Evolutionary conservation across 176 grass and related monocot species (phyloP).

Genomic region (Musa beccarii): DNA sequence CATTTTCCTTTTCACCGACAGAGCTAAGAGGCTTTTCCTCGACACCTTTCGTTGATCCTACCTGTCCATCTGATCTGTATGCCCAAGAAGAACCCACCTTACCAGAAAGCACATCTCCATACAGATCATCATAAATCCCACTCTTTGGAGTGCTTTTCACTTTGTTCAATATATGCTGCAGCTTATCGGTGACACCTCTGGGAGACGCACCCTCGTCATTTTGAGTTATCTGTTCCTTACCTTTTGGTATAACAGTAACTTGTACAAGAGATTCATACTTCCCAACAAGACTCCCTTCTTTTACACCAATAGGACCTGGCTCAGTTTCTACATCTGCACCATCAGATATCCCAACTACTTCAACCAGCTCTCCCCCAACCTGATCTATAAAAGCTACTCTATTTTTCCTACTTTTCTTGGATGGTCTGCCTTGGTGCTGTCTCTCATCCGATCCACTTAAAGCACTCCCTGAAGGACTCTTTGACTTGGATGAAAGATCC

Average conservation of each 20-base stretch:
- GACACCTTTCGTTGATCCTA: conserved; percentile 5
- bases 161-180: conserved; percentile 67
- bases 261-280: conserved; percentile 97
- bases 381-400: conserved; percentile 84
- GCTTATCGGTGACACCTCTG: conserved; percentile 62
- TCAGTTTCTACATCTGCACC: conserved; percentile 84
- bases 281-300: conserved; percentile 93
- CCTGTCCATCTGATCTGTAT: conserved; percentile 45
- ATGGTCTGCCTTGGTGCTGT: conserved; percentile 31
- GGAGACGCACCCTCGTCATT: conserved; percentile 34
- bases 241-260: conserved; percentile 86
- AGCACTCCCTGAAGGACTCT: conserved; percentile 17
- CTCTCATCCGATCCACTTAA: conserved; percentile 28
- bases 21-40: conserved; percentile 26
- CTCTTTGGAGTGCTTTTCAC: conserved; percentile 54
- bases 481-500: conserved; percentile 31
- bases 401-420: conserved; percentile 57
- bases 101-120: conserved; percentile 46
- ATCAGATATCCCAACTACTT: conserved; percentile 94
- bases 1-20: conserved; percentile 23
- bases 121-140: conserved; percentile 80
- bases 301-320: conserved; percentile 82
- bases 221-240: conserved; percentile 54
- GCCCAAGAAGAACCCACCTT: conserved; percentile 68
- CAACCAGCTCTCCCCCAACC: conserved; percentile 71